A percentile compares a stretch with the other conserved stretches of the same genome.
Evolutionary conservation across 2,329 filamentous ascomycete species (phyloP).

Genomic region (Neonectria sp.): DNA sequence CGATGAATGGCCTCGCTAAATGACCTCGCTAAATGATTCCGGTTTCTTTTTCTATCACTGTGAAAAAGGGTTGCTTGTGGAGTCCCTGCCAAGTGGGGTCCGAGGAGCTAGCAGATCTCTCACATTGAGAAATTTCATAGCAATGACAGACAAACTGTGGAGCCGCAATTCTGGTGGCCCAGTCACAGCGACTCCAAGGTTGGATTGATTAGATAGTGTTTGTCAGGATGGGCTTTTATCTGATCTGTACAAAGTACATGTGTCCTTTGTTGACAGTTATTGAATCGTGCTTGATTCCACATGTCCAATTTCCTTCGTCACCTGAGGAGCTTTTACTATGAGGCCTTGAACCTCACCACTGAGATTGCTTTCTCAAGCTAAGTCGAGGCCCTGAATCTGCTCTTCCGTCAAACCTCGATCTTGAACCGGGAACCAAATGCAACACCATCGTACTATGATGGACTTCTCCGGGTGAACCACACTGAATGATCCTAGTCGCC

Average conservation of each 20-base stretch:
- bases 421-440: too few relatives aligned
- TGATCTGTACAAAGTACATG: too few relatives aligned
- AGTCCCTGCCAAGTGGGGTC: constrained; percentile 24
- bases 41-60: constrained; percentile 26
- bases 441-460: neutral
- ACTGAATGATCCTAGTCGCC: neutral
- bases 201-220: neutral
- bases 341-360: too few relatives aligned
- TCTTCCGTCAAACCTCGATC: too few relatives aligned
- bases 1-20: neutral
- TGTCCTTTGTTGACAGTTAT: too few relatives aligned
- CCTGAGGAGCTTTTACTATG: too few relatives aligned
- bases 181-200: neutral
- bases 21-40: neutral
- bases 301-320: too few relatives aligned
- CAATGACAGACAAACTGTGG: neutral
- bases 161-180: neutral
- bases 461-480: neutral
- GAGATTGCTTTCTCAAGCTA: too few relatives aligned
- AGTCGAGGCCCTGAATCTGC: too few relatives aligned
- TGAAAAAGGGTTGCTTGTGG: constrained; percentile 24
- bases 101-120: constrained; percentile 12
- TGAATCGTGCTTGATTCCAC: too few relatives aligned
- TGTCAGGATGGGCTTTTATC: too few relatives aligned
- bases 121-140: constrained; percentile 38